Evolutionary conservation across 306 rosid genomes (phyloP).

Genomic region (Myrica gale): DNA sequence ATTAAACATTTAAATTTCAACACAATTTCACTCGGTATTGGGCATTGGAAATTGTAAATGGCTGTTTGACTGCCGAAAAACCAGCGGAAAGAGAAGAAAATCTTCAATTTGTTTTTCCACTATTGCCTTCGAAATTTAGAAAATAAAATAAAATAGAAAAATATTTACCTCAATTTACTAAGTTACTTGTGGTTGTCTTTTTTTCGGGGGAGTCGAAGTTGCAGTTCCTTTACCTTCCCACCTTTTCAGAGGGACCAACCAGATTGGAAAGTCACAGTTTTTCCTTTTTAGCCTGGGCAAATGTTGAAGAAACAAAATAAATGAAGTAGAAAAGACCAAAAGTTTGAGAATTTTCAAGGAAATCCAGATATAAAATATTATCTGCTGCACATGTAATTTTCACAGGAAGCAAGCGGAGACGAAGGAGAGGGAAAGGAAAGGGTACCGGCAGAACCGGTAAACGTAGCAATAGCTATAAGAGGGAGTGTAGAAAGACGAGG

Average conservation of each 20-base stretch:
- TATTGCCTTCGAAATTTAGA: neutral
- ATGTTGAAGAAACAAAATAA: neutral
- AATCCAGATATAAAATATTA: neutral
- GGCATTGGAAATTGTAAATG: neutral
- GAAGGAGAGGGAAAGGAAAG: neutral
- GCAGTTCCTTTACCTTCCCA: neutral
- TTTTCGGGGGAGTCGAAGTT: constrained; percentile 4
- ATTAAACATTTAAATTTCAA: too few species aligned
- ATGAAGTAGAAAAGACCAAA: neutral
- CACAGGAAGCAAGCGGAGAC: constrained; percentile 16
- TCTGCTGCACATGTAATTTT: neutral
- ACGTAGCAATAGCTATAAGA: constrained; percentile 47
- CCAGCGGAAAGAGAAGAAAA: neutral
- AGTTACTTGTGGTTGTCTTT: neutral
- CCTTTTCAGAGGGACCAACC: neutral
- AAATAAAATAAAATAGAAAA: neutral
- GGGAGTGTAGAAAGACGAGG: constrained; percentile 85
- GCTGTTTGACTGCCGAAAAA: neutral
- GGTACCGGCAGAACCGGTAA: constrained; percentile 29
- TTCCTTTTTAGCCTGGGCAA: neutral
- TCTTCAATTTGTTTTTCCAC: neutral
- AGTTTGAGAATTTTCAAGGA: neutral
- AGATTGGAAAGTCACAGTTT: neutral
- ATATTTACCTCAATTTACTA: neutral
- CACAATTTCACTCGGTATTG: neutral